Conservation (phyloP, 2,329 filamentous ascomycete species). For the Bipolaris gigantea region DNA sequence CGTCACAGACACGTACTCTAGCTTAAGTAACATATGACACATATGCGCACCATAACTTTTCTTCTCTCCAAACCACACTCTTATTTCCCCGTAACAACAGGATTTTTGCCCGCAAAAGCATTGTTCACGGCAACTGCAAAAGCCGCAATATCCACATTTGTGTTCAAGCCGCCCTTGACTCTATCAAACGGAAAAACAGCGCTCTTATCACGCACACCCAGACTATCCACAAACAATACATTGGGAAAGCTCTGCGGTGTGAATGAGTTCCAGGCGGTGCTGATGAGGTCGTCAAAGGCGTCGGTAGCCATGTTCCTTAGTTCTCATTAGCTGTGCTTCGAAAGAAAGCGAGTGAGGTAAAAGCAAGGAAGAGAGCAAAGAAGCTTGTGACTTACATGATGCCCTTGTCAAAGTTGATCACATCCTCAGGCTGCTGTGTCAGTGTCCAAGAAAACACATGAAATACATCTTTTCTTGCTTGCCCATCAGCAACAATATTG, state of each 20-base stretch:
- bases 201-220: conserved; percentile 39
- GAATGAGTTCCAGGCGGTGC: conserved; percentile 38
- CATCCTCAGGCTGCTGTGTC: conserved; percentile 40
- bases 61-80: neutral
- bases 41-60: neutral
- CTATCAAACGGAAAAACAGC: conserved; percentile 38
- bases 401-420: conserved; percentile 37
- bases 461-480: conserved; percentile 35
- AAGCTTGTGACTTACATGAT: conserved; percentile 24
- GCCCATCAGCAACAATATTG: conserved; percentile 28
- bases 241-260: conserved; percentile 42
- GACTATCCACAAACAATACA: conserved; percentile 41
- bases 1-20: no score
- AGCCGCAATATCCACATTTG: conserved; percentile 35
- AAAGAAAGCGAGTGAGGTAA: neutral
- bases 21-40: no score
- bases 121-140: conserved; percentile 45
- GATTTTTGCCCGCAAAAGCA: conserved; percentile 36
- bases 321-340: neutral
- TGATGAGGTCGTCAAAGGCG: conserved; percentile 39
- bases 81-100: conserved; percentile 25
- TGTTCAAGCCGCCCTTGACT: conserved; percentile 17
- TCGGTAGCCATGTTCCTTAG: conserved; percentile 29
- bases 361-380: no score
- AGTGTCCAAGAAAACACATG: conserved; percentile 45